Base-by-base conservation (phyloP, 495 filamentous ascomycete genomes). In the Trichocladium antarcticum region DNA sequence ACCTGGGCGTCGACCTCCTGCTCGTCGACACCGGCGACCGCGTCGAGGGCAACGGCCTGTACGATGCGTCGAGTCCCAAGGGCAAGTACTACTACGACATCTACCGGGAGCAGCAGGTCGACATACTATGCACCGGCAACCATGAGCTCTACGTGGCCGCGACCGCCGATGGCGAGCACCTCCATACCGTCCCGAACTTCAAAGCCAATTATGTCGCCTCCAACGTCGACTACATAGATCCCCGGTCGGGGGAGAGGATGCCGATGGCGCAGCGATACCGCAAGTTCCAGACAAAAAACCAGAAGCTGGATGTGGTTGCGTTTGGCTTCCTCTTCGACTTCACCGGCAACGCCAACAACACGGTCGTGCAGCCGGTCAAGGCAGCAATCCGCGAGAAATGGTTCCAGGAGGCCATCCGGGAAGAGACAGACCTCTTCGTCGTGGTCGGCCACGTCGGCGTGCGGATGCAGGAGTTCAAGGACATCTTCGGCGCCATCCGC, bases 261-360 rank as follows among this genome's bases (percentile, higher is more conserved):
- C 85, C 92, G 6, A 74, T 95, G 54, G 89, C 87, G 21, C 83
- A 80, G 51, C 73, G 93, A 2, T 96, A 77, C 60, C 79, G 80
- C 63, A 93, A 86, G 61, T 93, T 98, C 62, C 85, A 76, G 21
- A 97, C 93, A 11, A 84, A 88, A 67, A 85, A 92, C 36, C 82
- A 87, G 53, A 82, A 82, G 16, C 81, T 93, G 50, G 80, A 84
- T 20, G 80, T 98, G 48, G 70, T 88, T 31, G 85, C 89, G 2
- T 86, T 98, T 59, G 92, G 93, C 21, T 97, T 97, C 58, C 68
- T 98, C 3, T 98, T 94, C 65, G 80, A 98, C 65, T 98, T 98
- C 57, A 84, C 72, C 6, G 83, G 82, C 14, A 95, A 93, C 58
- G 80, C 80, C 22, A 88, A 93, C 56, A 97, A 95, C 57, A 95